These are phyloP conservation scores for Guillardia theta DNA, from an alignment of 78 protist species.

Conservation along the genomic window DNA sequence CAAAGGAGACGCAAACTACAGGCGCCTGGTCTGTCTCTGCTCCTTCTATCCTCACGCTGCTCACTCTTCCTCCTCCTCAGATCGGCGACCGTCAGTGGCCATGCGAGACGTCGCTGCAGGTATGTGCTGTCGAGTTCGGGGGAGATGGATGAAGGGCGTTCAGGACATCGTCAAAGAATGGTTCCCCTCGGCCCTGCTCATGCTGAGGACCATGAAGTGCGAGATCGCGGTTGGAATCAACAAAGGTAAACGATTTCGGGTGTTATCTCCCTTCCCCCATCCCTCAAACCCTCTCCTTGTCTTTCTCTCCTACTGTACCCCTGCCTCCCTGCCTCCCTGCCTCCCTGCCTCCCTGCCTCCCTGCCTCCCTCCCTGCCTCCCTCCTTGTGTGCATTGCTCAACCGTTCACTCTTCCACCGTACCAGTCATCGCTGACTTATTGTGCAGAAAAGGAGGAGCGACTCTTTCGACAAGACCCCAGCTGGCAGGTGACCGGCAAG, in stretches of 20 bases:
- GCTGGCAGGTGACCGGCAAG: not conserved
- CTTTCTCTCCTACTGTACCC: not conserved
- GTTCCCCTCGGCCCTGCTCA: not conserved
- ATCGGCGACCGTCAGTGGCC: not conserved
- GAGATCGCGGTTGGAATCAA: not conserved
- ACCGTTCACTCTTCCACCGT: not conserved
- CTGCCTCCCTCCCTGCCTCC: not conserved
- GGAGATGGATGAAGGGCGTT: not conserved
- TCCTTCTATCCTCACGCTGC: not conserved
- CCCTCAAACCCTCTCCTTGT: not conserved
- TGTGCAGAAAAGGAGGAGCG: not conserved
- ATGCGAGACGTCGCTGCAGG: not conserved
- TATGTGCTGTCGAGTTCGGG: not conserved
- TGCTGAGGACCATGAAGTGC: not conserved
- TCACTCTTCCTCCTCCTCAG: not conserved
- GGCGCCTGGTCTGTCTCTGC: not conserved
- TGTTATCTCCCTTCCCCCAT: not conserved
- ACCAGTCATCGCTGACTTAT: not conserved
- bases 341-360: too few species aligned
- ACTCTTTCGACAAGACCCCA: not conserved
- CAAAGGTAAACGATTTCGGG: not conserved
- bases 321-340: too few species aligned
- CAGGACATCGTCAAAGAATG: not conserved
- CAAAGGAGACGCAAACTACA: not conserved
- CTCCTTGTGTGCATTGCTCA: not conserved